Conservation (phyloP, 352 stramenopile species). For the Phytophthora megakarya region DNA sequence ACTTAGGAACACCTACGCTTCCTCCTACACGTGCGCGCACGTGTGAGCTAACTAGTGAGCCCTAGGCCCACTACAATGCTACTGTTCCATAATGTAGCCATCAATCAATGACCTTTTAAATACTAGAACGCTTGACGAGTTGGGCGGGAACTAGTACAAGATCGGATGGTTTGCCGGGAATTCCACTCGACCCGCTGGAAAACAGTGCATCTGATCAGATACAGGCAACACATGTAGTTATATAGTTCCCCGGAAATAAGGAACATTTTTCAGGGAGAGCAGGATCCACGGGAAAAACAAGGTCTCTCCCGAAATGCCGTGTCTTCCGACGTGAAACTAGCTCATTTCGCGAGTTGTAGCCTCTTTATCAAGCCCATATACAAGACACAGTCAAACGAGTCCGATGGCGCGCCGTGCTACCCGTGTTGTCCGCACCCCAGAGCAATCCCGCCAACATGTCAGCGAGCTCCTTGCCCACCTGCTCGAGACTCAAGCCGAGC, state of each 20-base stretch:
- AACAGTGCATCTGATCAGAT: not conserved
- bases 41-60: no score
- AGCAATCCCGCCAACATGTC: slow-evolving; percentile 1
- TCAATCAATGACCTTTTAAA: no score
- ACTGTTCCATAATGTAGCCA: no score
- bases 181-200: not conserved
- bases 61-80: no score
- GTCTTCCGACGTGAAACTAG: not conserved
- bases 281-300: not conserved
- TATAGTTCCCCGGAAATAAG: not conserved
- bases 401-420: not conserved
- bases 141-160: not conserved
- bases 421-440: not conserved
- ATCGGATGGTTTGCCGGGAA: not conserved
- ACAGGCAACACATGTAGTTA: not conserved
- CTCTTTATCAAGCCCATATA: not conserved
- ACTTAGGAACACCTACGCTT: no score
- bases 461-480: not conserved
- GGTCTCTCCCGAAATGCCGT: not conserved
- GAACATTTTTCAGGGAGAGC: not conserved
- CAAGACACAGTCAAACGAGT: not conserved
- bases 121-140: not conserved
- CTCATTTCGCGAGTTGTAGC: slow-evolving; percentile 1
- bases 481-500: not conserved
- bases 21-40: no score